Base-by-base conservation (phyloP, 148 eudicot species). In the Rheum nobile region DNA sequence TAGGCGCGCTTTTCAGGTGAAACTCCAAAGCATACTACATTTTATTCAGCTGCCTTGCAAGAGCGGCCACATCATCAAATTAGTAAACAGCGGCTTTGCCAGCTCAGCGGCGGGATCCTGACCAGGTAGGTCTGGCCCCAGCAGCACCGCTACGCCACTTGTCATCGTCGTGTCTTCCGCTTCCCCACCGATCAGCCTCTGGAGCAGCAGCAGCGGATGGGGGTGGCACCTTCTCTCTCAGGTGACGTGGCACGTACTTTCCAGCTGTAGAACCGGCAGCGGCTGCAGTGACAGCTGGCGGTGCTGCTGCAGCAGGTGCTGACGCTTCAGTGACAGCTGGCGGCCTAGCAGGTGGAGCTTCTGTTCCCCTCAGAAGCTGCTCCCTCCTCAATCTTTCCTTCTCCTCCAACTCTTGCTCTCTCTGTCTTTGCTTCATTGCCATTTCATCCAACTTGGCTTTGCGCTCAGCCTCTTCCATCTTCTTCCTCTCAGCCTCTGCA, bases 321-420 rank as follows among this genome's bases (percentile, higher is more conserved):
- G 81, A 79, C 8, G 31, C 14, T 71, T 80, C 86, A 46, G 79
- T 48, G 43, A 9, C 43, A 37, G 39, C 43, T 41, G 43, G 63
- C 68, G 63, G 42, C 71, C 75, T 82, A 16, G 81, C 32, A n/a
- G 81, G 44, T 39, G 44, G 68, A 1, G 77, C 79, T 42, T 37
- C 74, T 16, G 83, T 14, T 67, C 77, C 68, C n/a, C 84, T 81
- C 69, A 85, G 84, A 48, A 93, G 74, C 74, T 79, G 80, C 71
- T 91, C 92, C 73, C 80, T 86, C 77, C 85, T 46, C 34, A 63
- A 70, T 81, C 81, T 87, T 72, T 83, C 90, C 79, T 84, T 89
- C 46, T 91, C 98, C 80, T 95, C 98, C 67, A 87, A 77, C 81
- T 95, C 98, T 43, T 39, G 78, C 80, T 94, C 98, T 73, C 96